These are phyloP conservation scores for Macrotyloma uniflorum DNA, from an alignment of 306 rosid genomes.

Conservation along the genomic window DNA sequence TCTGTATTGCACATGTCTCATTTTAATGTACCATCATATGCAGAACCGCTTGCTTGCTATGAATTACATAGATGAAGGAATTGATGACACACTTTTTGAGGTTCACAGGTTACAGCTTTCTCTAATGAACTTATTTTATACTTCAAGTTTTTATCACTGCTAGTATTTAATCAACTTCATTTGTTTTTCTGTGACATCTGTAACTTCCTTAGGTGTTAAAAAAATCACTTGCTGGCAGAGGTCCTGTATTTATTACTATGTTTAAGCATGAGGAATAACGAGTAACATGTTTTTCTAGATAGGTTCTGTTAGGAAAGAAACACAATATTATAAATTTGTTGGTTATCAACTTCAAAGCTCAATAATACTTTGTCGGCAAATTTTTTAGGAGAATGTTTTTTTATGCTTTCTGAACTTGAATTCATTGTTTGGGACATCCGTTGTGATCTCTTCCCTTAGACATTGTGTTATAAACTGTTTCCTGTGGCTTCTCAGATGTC, in stretches of 20 bases:
- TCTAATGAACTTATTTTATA: background rate
- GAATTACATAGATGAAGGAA: conserved; percentile 13
- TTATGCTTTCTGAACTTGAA: background rate
- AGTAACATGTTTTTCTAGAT: background rate
- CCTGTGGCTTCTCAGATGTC: background rate
- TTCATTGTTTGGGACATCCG: conserved; percentile 16
- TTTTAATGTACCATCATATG: background rate
- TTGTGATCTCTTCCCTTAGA: background rate
- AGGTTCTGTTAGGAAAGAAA: background rate
- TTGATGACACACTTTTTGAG: conserved; percentile 5
- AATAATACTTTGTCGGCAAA: background rate
- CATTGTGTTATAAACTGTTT: background rate
- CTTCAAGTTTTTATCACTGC: background rate
- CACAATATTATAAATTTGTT: background rate
- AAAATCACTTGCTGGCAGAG: background rate
- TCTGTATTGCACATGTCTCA: background rate
- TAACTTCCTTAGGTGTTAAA: conserved; percentile 10
- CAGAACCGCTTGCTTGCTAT: conserved; percentile 18
- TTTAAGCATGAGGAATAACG: background rate
- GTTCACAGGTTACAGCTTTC: conserved; percentile 16
- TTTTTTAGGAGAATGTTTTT: background rate
- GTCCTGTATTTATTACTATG: background rate
- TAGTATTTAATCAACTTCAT: background rate
- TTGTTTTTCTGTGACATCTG: background rate
- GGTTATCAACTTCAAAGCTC: background rate